phyloP scores from a whole-genome alignment of 2,329 filamentous ascomycete genomes.

The Nemania bipapillata region DNA sequence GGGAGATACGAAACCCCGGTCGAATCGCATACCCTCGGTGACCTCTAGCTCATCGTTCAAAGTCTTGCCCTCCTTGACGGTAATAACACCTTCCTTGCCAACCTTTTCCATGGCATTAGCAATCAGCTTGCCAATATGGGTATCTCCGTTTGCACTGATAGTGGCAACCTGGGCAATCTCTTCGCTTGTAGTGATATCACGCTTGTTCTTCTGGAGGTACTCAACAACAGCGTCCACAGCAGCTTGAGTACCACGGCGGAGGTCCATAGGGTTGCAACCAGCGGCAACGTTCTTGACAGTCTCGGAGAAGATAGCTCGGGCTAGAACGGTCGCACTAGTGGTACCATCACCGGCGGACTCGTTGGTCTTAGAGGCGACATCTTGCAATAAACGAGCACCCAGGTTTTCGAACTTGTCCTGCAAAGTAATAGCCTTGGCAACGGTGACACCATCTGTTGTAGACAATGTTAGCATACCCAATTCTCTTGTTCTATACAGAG shows the following conservation, averaged over 20 bases:
- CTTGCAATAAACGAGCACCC: slow-evolving; percentile 93
- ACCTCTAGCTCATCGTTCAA: slow-evolving; percentile 97
- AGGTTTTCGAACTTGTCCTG: slow-evolving; percentile 99
- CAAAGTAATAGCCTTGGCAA: slow-evolving; percentile 87
- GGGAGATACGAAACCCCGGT: slow-evolving; percentile 96
- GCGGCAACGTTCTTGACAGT: slow-evolving; percentile 99
- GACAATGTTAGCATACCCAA: slow-evolving; percentile 37
- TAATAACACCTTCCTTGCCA: slow-evolving; percentile 99
- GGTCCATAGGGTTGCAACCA: slow-evolving; percentile 99
- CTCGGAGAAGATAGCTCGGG: slow-evolving; percentile 98
- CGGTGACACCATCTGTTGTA: slow-evolving; percentile 80
- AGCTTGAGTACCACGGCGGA: slow-evolving; percentile 95
- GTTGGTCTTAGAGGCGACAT: slow-evolving; percentile 99
- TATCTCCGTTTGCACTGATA: slow-evolving; percentile 96
- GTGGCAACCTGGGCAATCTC: slow-evolving; percentile 98
- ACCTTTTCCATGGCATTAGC: slow-evolving; percentile 99
- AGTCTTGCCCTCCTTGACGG: slow-evolving; percentile 99
- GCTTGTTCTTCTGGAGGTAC: slow-evolving; percentile 94
- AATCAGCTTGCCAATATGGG: slow-evolving; percentile 93
- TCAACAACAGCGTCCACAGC: slow-evolving; percentile 95
- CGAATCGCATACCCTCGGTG: slow-evolving; percentile 99
- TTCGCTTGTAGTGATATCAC: slow-evolving; percentile 95
- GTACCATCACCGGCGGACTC: slow-evolving; percentile 98
- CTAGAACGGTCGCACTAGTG: slow-evolving; percentile 96
- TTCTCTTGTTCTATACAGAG: neutral